Conservation (phyloP, 495 filamentous ascomycete genomes). For the Penicillium samsonianum region DNA sequence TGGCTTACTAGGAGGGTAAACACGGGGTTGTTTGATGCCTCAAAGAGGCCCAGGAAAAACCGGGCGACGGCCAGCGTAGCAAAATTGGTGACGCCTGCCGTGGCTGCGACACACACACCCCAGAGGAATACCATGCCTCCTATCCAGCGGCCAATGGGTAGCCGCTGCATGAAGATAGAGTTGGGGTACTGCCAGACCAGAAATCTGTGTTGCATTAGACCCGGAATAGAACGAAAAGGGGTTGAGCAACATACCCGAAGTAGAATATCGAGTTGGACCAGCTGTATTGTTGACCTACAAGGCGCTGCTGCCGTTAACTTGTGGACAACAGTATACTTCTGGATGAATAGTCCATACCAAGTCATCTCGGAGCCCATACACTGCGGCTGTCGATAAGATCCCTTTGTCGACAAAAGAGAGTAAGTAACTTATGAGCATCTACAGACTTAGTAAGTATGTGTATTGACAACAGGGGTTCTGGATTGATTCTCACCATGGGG, state of each 20-base stretch:
- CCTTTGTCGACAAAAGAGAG: conserved; percentile 21
- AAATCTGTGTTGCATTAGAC: too few species aligned
- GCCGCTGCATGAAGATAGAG: conserved; percentile 33
- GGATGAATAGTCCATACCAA: conserved; percentile 5
- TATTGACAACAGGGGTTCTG: too few species aligned
- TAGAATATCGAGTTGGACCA: conserved; percentile 37
- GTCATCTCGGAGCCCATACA: conserved; percentile 33
- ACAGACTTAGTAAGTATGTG: too few species aligned
- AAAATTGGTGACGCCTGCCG: conserved; percentile 31
- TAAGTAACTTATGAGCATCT: conserved; percentile 8
- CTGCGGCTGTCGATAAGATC: conserved; percentile 13
- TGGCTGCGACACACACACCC: conserved; percentile 34
- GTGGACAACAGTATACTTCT: too few species aligned
- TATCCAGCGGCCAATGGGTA: conserved; percentile 33
- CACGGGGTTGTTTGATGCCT: conserved; percentile 32
- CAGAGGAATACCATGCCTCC: conserved; percentile 36
- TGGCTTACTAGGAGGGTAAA: conserved; percentile 30
- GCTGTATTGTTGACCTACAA: conserved; percentile 34
- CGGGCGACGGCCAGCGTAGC: conserved; percentile 32
- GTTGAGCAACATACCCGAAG: conserved; percentile 25
- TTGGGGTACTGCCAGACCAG: conserved; percentile 35
- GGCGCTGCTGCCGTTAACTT: conserved; percentile 4
- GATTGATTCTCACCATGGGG: conserved; percentile 14
- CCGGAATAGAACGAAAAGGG: too few species aligned
- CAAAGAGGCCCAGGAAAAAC: conserved; percentile 39